phyloP scores from a whole-genome alignment of 306 rosid species.

The Trifolium repens region DNA sequence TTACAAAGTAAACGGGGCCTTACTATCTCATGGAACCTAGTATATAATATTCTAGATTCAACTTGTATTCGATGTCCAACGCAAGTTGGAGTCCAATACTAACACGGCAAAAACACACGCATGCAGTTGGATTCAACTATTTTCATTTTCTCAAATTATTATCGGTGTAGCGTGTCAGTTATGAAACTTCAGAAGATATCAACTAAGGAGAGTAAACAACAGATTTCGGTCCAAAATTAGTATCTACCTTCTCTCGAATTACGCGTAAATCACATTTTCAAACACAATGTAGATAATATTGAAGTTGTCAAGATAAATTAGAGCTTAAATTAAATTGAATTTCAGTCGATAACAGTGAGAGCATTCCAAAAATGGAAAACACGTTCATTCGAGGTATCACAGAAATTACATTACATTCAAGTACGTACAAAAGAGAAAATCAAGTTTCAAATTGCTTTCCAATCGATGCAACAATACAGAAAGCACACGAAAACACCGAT shows the following conservation, averaged over 20 bases:
- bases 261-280: slow-evolving; percentile 4
- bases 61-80: background rate
- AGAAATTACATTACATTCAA: slow-evolving; percentile 9
- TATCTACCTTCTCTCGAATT: background rate
- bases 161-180: too few species aligned
- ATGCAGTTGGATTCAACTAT: too few species aligned
- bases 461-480: background rate
- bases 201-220: background rate
- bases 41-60: background rate
- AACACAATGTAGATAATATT: slow-evolving; percentile 14
- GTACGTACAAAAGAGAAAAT: background rate
- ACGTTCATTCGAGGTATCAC: slow-evolving; percentile 15
- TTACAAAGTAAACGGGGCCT: background rate
- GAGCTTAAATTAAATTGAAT: slow-evolving; percentile 12
- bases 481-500: slow-evolving; percentile 16
- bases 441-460: slow-evolving; percentile 14
- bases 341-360: slow-evolving; percentile 18
- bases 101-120: too few species aligned
- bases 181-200: background rate
- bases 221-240: slow-evolving; percentile 19
- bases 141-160: background rate
- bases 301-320: slow-evolving; percentile 28
- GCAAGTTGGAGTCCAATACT: too few species aligned
- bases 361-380: background rate
- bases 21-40: background rate